These are phyloP conservation scores for Sporobolus alterniflorus DNA, from an alignment of 202 grass and related monocot genomes.

Conservation along the genomic window DNA sequence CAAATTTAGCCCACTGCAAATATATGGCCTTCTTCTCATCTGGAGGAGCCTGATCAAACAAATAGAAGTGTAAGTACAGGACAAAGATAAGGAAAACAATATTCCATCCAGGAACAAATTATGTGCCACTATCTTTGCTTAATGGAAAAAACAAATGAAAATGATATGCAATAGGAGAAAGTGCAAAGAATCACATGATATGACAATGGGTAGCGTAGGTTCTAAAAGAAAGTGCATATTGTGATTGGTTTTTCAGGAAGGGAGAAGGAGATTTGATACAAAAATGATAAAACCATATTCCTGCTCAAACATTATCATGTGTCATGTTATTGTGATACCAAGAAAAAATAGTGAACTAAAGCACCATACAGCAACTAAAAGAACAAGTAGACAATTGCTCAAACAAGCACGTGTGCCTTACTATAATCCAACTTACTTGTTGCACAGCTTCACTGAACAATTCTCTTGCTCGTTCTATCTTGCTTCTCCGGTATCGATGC, in stretches of 20 bases:
- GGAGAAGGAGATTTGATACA: background rate
- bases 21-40: conserved; percentile 83
- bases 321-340: background rate
- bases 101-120: conserved; percentile 12
- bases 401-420: background rate
- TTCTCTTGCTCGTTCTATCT: conserved; percentile 92
- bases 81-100: conserved; percentile 14
- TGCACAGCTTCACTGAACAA: conserved; percentile 89
- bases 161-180: conserved; percentile 31
- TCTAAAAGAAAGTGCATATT: background rate
- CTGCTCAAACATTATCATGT: background rate
- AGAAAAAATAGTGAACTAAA: conserved; percentile 7
- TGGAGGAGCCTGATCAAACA: conserved; percentile 71
- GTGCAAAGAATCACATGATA: no score
- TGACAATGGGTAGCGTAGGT: no score
- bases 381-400: background rate
- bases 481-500: conserved; percentile 77
- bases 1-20: conserved; percentile 96
- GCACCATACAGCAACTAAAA: background rate
- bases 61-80: conserved; percentile 38
- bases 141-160: background rate
- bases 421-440: conserved; percentile 50
- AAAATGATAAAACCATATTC: background rate
- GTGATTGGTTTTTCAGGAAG: background rate
- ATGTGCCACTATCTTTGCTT: background rate